phyloP scores from a whole-genome alignment of 345 rosid species.

The Stellera chamaejasme region DNA sequence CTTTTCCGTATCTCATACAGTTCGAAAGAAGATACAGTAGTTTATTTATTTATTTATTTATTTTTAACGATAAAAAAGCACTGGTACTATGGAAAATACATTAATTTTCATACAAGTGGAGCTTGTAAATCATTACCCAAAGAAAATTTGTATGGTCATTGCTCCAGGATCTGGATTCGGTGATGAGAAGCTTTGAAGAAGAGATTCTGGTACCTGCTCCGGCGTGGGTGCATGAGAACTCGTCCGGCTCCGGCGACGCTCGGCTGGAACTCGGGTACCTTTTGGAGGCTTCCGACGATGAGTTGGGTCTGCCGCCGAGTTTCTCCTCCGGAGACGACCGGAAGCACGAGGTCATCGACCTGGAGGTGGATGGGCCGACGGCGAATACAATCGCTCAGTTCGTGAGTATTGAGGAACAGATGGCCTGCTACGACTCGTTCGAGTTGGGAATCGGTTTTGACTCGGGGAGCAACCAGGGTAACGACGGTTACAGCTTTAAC shows the following conservation, averaged over 20 bases:
- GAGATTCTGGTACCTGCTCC: constrained; percentile 26
- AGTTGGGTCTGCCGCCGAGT: constrained; percentile 68
- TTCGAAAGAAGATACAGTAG: no score
- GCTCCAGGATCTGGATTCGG: constrained; percentile 53
- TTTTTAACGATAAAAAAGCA: no score
- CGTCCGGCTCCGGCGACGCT: constrained; percentile 17
- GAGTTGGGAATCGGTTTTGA: constrained; percentile 33
- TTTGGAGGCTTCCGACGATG: constrained; percentile 74
- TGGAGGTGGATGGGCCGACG: constrained; percentile 24
- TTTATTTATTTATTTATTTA: no score
- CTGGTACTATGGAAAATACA: no score
- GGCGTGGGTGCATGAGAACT: constrained; percentile 11
- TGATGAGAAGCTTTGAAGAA: constrained; percentile 64
- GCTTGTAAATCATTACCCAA: no score
- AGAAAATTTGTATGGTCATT: not conserved
- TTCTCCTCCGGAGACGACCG: constrained; percentile 21
- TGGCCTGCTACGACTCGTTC: constrained; percentile 35
- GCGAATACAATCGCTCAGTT: constrained; percentile 25
- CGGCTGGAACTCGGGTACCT: constrained; percentile 63
- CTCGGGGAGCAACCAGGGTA: constrained; percentile 2
- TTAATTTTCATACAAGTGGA: no score
- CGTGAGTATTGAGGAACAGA: constrained; percentile 32
- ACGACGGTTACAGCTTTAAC: constrained; percentile 1
- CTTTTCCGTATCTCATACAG: not conserved
- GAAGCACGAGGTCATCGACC: constrained; percentile 19